These are phyloP conservation scores for Torulaspora globosa DNA, from an alignment of 1,139 yeast species.

Conservation along the genomic window DNA sequence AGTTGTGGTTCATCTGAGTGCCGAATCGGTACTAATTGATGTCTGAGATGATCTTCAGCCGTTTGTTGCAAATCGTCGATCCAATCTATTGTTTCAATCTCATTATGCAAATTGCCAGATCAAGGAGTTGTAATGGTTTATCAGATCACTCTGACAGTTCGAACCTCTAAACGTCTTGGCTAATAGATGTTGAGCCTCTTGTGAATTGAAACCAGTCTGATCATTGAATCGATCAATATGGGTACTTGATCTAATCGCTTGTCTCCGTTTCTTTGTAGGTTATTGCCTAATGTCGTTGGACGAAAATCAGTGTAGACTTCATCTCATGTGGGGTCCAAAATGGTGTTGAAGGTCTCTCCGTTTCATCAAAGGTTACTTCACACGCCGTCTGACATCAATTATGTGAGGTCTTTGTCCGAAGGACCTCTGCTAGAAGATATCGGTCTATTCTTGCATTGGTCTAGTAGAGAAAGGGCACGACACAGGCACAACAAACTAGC, in stretches of 20 bases:
- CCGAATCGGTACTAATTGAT: not conserved
- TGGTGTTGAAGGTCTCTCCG: not conserved
- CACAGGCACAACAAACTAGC: slow-evolving; percentile 15
- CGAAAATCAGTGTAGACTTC: not conserved
- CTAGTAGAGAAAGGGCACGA: slow-evolving; percentile 17
- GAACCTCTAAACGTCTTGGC: slow-evolving; percentile 4
- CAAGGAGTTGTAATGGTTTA: slow-evolving; percentile 13
- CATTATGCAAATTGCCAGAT: slow-evolving; percentile 13
- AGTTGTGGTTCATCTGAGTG: not conserved
- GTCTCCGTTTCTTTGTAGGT: not conserved
- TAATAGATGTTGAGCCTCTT: not conserved
- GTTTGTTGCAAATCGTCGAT: not conserved
- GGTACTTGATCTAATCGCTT: not conserved
- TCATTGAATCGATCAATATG: not conserved
- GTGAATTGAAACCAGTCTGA: not conserved
- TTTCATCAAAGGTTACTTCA: not conserved
- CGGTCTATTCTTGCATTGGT: not conserved
- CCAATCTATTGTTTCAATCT: not conserved
- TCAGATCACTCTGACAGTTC: not conserved
- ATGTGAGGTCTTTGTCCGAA: not conserved
- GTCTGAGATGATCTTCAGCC: not conserved
- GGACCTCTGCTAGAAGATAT: not conserved
- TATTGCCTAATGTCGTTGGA: not conserved
- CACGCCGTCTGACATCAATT: not conserved
- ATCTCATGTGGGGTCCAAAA: not conserved